phyloP scores from a whole-genome alignment of 2,329 filamentous ascomycete genomes.

The Fusarium sp. region DNA sequence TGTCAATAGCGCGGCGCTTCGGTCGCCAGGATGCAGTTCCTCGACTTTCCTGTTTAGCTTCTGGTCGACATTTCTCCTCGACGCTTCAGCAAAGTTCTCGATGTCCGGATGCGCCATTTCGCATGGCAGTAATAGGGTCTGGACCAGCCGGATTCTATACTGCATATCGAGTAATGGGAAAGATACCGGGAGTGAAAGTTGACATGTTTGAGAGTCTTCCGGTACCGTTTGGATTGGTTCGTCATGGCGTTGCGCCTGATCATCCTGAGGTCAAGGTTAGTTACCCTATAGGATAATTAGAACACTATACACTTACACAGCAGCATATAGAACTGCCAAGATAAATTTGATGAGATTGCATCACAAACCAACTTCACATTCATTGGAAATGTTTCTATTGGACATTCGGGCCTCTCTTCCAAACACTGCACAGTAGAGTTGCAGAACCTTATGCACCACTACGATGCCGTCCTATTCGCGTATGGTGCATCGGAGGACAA shows the following conservation, averaged over 20 bases:
- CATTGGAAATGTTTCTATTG: conserved; percentile 87
- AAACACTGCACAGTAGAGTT: conserved; percentile 70
- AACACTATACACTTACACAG: conserved; percentile 1
- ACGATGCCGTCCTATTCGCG: conserved; percentile 91
- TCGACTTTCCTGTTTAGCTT: neutral
- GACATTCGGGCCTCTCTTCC: conserved; percentile 58
- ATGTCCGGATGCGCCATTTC: conserved; percentile 66
- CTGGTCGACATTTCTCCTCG: conserved; percentile 23
- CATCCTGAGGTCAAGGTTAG: conserved; percentile 95
- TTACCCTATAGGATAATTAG: conserved; percentile 5
- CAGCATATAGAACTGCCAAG: conserved; percentile 85
- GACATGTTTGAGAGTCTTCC: conserved; percentile 98
- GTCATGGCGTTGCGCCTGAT: conserved; percentile 97
- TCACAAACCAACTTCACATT: conserved; percentile 86
- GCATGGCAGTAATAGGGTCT: conserved; percentile 90
- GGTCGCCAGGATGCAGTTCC: conserved; percentile 1
- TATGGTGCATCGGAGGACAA: conserved; percentile 92
- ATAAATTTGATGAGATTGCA: conserved; percentile 91
- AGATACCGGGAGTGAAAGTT: conserved; percentile 75
- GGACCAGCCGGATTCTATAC: conserved; percentile 97
- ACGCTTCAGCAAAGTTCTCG: conserved; percentile 14
- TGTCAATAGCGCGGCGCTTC: conserved; percentile 11
- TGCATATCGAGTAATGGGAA: conserved; percentile 84
- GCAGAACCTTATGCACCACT: conserved; percentile 77
- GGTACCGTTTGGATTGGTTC: conserved; percentile 90